A percentile compares a stretch with the other conserved stretches of the same genome.
Conservation (phyloP, 78 protist species). For the Speleostelium caveatum region DNA sequence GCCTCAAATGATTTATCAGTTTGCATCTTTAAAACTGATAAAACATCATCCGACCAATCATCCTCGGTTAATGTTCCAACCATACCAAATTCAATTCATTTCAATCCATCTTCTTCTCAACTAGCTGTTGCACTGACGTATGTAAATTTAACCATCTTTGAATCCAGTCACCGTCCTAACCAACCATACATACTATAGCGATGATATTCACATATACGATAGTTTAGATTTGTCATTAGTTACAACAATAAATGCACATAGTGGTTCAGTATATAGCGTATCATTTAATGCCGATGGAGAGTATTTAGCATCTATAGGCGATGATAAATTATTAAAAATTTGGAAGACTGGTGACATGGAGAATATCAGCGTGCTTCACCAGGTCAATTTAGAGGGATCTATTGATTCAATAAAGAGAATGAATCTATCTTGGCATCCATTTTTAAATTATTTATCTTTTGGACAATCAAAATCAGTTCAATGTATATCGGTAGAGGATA, state of each 20-base stretch:
- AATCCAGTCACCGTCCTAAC: not conserved
- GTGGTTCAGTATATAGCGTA: not conserved
- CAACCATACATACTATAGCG: not conserved
- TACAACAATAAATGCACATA: constrained; percentile 21
- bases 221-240: constrained; percentile 7
- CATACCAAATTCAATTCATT: constrained; percentile 2
- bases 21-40: not conserved
- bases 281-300: not conserved
- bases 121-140: constrained; percentile 20
- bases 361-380: not conserved
- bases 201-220: not conserved
- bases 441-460: not conserved
- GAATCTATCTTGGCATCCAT: constrained; percentile 20
- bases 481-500: not conserved
- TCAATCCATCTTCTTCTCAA: constrained; percentile 37
- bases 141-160: not conserved
- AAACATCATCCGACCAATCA: not conserved
- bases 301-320: constrained; percentile 16
- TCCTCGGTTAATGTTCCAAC: not conserved
- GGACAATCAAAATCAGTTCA: not conserved
- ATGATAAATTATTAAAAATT: constrained; percentile 21
- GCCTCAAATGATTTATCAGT: not conserved
- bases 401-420: not conserved
- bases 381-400: not conserved
- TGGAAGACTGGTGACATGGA: not conserved